Evolutionary conservation across 768 basidiomycete genomes (phyloP), one percentile per base, ranked within the genome.

Genomic region (Dacryopinax spathularia): DNA sequence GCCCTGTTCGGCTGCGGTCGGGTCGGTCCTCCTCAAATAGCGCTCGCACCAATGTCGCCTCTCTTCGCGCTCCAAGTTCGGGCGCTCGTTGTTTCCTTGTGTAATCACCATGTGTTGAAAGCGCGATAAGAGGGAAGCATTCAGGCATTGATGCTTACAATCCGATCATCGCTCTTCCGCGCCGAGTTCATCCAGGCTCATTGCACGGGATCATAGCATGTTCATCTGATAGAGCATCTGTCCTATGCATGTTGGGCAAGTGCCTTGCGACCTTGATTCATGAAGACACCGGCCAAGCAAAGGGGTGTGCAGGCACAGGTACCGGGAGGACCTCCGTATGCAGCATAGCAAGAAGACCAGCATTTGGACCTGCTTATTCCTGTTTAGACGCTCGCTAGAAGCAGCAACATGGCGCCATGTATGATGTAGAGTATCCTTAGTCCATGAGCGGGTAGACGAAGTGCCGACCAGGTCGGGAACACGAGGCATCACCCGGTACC

Each of bases 1-100:
- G 20, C 48, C 48, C 48, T 56, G 48, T 56, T 56, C 48, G 48
- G 48, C 25, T 56, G 48, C 48, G 48, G 25, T 27, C 48, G 48
- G 48, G 48, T 5, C 6, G 29, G 25, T 6, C 25, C 10, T 10
- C 25, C 31, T 20, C 43, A 13, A 10, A 20, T 31, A 56, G 22
- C 48, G 25, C 22, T 56, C 48, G 48, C 13, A 13, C 48, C 48
- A 56, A 56, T 3, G 29, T 27, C 7, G 36, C n/a, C 12, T 10
- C 36, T n/a, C 12, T 37, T 37, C 36, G 12, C 36, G n/a, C n/a
- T 37, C 36, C 36, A 10, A n/a, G 36, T 10, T 37, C 15, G 3
- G 48, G 22, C 48, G 22, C 5, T 29, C 29, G 25, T 4, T 27
- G 15, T 56, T 56, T 27, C n/a, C 36, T 10, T 37, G 36, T 10